Evolutionary conservation across 2,329 filamentous ascomycete genomes (phyloP), one percentile per base, ranked within the genome.

Genomic region (Venturia aucupariae): DNA sequence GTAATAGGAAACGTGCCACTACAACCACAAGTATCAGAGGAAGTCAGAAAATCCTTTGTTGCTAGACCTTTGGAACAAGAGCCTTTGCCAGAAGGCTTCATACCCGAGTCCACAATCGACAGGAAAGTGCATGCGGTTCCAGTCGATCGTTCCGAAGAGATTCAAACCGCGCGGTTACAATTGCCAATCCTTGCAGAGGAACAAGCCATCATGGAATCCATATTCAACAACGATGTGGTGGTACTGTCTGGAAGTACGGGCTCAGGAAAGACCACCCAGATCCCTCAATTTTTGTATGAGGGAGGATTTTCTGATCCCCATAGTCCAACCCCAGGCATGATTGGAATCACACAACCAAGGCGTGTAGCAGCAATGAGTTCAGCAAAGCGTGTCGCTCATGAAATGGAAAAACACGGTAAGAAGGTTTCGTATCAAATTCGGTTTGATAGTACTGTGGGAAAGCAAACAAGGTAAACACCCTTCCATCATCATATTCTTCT

Each of bases 181-280:
- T 81, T 99, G 19, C 94, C 94, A 0, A 90, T 99, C 0, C 91
- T 97, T 1, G 90, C 90, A 1, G 92, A 97, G 74, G 94, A 99
- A 75, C 94, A 99, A 73, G 92, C 89, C 71, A 92, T 99, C 38
- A 97, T 99, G 92, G 94, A 99, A 76, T 92, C 92, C 0, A 91
- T 99, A 60, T 89, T 97, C 75, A 93, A 93, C 72, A 89, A 97
- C 73, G 84, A 93, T 62, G 86, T 91, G 3, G 90, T 97, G 1
- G 89, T 99, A 13, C 86, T 99, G 8, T 97, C 93, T 77, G 94
- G 94, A 75, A 89, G 92, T 17, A 99, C 95, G 41, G 94, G 94
- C 75, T 97, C 92, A 67, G 94, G 94, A 74, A 99, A 99, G 76
- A 99, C 95, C 0, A 99, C 94, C 0, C 94, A 99, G 75, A 85